Evolutionary conservation across 2,329 filamentous ascomycete species (phyloP), one percentile per base, ranked within the genome.

Genomic region (Colletotrichum coccodes): DNA sequence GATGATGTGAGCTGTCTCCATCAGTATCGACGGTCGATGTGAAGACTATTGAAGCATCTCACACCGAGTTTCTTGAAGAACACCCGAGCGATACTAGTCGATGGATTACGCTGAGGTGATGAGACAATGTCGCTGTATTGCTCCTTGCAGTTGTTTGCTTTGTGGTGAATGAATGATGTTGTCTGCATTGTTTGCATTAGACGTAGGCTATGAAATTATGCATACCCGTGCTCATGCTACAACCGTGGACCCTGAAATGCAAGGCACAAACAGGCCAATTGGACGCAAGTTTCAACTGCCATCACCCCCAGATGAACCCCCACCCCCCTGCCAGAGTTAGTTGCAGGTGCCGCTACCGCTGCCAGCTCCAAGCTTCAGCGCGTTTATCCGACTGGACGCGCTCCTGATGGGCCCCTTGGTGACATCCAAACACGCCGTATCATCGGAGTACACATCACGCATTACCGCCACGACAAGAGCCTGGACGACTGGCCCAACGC

Each of bases 371-470:
- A 58, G 60, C 47, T 61, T 38, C 56, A 57, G 50, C 67, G 67
- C 67, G 67, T 63, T 58, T 68, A 68, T 70, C 52, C 67, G 58
- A 63, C 34, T 61, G 44, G 67, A 70, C 63, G 67, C 63, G 67
- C 63, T 52, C 53, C 42, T 4, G n/a, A 23, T 36, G 44, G 42
- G 9, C 52, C 63, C 63, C 58, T 40, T n/a, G 42, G 56, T 53
- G 61, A 60, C 66, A 66, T 66, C 66, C 52, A 60, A 69, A 69
- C 66, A 66, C 47, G 64, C 34, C n/a, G 32, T 28, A 38, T 40
- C 44, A 9, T 60, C 30, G 47, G 49, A 40, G 47, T 28, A 65
- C 65, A 44, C 56, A 54, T 60, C 56, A 64, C 65, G 38, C 30
- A 65, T 47, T 54, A 42, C 38, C 9, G 57, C 40, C 28, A 46